phyloP scores from a whole-genome alignment of 306 rosid genomes.

The Cicer judaicum region DNA sequence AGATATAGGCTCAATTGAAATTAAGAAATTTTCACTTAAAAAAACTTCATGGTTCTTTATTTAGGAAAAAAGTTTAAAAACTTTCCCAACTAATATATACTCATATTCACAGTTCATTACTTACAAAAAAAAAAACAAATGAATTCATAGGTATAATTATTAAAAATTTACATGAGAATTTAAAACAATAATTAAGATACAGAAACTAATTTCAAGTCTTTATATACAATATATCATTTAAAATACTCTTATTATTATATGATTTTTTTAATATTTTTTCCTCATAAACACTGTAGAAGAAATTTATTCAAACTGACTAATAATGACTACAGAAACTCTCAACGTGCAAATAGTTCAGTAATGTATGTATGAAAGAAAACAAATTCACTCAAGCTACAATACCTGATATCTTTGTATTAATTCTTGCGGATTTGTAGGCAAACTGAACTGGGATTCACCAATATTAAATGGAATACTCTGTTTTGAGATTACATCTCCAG shows the following conservation, averaged over 20 bases:
- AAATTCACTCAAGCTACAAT: conserved; percentile 26
- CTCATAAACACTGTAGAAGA: not conserved
- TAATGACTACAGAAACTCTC: conserved; percentile 25
- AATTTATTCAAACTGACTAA: conserved; percentile 1
- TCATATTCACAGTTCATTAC: not conserved
- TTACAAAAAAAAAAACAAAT: too few species aligned
- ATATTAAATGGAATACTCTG: conserved; percentile 71
- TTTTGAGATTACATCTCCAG: conserved; percentile 82
- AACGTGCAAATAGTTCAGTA: conserved; percentile 4
- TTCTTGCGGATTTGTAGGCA: conserved; percentile 81
- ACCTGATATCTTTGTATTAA: conserved; percentile 87
- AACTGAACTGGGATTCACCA: conserved; percentile 64
- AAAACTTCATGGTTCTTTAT: not conserved
- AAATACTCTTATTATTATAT: not conserved
- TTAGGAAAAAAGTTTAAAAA: not conserved
- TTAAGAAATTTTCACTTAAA: not conserved
- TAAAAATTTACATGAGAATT: not conserved
- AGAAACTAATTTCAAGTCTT: not conserved
- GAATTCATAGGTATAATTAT: not conserved
- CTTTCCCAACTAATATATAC: not conserved
- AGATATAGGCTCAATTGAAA: conserved; percentile 24
- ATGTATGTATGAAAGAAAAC: not conserved
- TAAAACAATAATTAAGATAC: not conserved
- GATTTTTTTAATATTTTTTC: not conserved
- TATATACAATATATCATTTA: not conserved